A percentile compares a stretch with the other conserved stretches of the same genome.
Conservation (phyloP, 768 basidiomycete genomes). For the Vishniacozyma victoriae region DNA sequence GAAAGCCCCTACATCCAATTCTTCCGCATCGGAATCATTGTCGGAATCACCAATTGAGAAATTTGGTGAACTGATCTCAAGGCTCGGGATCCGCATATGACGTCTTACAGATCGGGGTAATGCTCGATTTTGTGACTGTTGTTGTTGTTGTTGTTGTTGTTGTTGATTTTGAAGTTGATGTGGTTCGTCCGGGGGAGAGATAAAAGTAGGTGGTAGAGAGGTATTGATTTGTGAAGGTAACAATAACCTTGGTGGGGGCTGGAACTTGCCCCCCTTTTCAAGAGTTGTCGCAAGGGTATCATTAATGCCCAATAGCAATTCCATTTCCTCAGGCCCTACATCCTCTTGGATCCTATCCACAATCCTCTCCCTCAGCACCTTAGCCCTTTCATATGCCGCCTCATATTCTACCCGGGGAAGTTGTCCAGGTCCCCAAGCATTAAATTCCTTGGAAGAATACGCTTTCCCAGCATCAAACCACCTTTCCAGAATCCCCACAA, state of each 20-base stretch:
- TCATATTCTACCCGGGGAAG: conserved; percentile 30
- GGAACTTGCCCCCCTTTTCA: conserved; percentile 48
- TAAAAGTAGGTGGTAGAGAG: conserved; percentile 9
- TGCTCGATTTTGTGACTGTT: neutral
- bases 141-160: no score
- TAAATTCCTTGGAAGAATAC: neutral
- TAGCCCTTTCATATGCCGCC: conserved; percentile 38
- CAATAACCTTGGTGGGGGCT: conserved; percentile 31
- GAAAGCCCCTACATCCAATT: conserved; percentile 27
- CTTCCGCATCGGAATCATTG: conserved; percentile 47
- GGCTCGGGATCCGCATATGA: conserved; percentile 59
- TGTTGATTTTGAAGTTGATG: no score
- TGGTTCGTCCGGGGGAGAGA: conserved; percentile 3
- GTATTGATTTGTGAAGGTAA: conserved; percentile 32
- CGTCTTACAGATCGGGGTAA: conserved; percentile 6
- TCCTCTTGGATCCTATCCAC: conserved; percentile 49
- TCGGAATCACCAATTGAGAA: conserved; percentile 51
- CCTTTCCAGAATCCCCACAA: conserved; percentile 19
- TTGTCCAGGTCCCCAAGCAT: conserved; percentile 32
- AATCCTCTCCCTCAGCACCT: conserved; percentile 54
- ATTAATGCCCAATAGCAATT: conserved; percentile 64
- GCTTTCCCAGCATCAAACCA: conserved; percentile 24
- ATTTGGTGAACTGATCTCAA: conserved; percentile 63
- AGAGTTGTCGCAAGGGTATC: conserved; percentile 63
- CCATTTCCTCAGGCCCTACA: conserved; percentile 47